phyloP scores from a whole-genome alignment of 352 stramenopile species.

The Peronosclerospora sorghi region DNA sequence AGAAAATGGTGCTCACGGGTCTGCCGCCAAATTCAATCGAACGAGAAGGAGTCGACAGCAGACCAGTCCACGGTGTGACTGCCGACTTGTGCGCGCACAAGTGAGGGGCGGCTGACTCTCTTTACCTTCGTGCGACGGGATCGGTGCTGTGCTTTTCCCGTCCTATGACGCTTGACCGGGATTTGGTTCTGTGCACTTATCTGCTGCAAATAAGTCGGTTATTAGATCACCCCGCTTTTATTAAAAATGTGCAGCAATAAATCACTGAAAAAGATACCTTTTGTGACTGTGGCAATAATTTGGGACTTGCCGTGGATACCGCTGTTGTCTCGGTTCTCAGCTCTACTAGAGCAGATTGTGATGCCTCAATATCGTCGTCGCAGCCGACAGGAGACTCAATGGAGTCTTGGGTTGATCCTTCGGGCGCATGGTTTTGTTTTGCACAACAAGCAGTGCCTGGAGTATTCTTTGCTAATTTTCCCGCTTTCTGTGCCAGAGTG shows the following conservation, averaged over 20 bases:
- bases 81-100: constrained; percentile 11
- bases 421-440: constrained; percentile 3
- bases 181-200: constrained; percentile 4
- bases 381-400: constrained; percentile 13
- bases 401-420: constrained; percentile 6
- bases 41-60: constrained; percentile 28
- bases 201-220: constrained; percentile 6
- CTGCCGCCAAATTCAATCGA: constrained; percentile 16
- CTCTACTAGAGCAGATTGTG: background rate
- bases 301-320: background rate
- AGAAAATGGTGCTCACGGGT: background rate
- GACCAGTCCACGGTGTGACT: constrained; percentile 23
- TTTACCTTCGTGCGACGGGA: constrained; percentile 8
- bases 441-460: background rate
- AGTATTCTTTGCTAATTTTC: constrained; percentile 5
- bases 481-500: constrained; percentile 15
- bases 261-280: constrained; percentile 12
- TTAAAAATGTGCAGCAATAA: background rate
- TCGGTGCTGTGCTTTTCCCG: constrained; percentile 9
- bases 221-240: background rate
- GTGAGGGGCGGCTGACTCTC: constrained; percentile 8
- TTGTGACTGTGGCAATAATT: constrained; percentile 5
- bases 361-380: constrained; percentile 7
- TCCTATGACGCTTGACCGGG: constrained; percentile 9
- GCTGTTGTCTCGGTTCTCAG: background rate